Evolutionary conservation across 2,329 filamentous ascomycete species (phyloP).

Genomic region (Penicillium hesseltinei): DNA sequence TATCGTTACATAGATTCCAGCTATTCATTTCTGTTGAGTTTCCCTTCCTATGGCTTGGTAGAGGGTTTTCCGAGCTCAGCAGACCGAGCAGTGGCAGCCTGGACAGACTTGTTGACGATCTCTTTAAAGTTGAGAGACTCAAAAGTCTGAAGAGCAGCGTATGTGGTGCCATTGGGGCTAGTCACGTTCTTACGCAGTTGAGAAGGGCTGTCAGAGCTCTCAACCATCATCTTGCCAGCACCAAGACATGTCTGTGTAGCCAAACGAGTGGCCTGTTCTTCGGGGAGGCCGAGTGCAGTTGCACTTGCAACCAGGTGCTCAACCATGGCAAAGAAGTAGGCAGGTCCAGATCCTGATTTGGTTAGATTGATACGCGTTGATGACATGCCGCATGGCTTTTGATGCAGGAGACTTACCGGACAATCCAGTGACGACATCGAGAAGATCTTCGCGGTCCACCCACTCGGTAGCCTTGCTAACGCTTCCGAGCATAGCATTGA

Average conservation of each 20-base stretch:
- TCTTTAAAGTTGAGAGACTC: slow-evolving; percentile 30
- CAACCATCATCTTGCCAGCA: slow-evolving; percentile 36
- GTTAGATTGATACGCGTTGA: slow-evolving; percentile 1
- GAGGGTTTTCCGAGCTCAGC: slow-evolving; percentile 31
- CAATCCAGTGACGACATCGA: slow-evolving; percentile 39
- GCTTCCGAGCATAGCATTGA: slow-evolving; percentile 29
- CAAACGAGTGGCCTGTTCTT: slow-evolving; percentile 35
- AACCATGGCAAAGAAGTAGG: slow-evolving; percentile 40
- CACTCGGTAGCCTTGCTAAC: slow-evolving; percentile 37
- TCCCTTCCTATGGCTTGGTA: neutral
- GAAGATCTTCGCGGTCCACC: slow-evolving; percentile 34
- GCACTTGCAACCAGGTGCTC: slow-evolving; percentile 36
- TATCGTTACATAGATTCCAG: neutral
- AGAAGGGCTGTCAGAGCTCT: slow-evolving; percentile 30
- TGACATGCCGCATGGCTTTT: neutral
- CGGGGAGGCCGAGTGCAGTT: slow-evolving; percentile 30
- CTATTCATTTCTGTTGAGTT: neutral
- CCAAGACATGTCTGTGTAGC: slow-evolving; percentile 37
- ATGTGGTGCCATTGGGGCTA: slow-evolving; percentile 37
- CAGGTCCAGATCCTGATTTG: slow-evolving; percentile 33
- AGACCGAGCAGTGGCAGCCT: slow-evolving; percentile 31
- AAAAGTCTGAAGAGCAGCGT: slow-evolving; percentile 34
- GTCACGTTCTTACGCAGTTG: slow-evolving; percentile 39
- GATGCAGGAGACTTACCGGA: slow-evolving; percentile 27
- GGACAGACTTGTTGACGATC: slow-evolving; percentile 34